phyloP scores from a whole-genome alignment of 2,329 filamentous ascomycete genomes.

The Paracoccidioides brasiliensis region DNA sequence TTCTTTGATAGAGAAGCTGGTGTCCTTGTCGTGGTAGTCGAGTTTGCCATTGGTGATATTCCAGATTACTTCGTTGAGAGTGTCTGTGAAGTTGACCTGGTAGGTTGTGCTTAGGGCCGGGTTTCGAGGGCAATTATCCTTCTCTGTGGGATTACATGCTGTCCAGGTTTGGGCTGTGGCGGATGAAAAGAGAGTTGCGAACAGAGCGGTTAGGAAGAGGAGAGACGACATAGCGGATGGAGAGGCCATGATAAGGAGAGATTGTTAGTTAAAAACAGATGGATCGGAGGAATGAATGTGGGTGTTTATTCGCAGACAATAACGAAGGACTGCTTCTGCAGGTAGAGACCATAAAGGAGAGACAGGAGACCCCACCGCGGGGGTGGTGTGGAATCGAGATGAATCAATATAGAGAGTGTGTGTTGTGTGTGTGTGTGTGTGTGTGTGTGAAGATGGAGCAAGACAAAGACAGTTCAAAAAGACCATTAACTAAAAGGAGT shows the following conservation, averaged over 20 bases:
- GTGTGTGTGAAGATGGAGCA: no score
- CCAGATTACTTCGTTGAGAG: slow-evolving; percentile 54
- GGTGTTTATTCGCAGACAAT: not conserved
- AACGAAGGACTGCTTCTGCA: not conserved
- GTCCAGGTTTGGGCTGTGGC: slow-evolving; percentile 59
- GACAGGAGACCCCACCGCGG: slow-evolving; percentile 3
- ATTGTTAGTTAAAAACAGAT: not conserved
- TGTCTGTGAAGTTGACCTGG: slow-evolving; percentile 34
- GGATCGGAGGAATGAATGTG: not conserved
- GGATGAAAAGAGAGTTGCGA: slow-evolving; percentile 18
- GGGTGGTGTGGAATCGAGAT: not conserved
- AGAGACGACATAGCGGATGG: slow-evolving; percentile 9
- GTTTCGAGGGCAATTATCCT: slow-evolving; percentile 58
- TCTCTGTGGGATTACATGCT: slow-evolving; percentile 61
- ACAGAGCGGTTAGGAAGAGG: slow-evolving; percentile 15
- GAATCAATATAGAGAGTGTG: not conserved
- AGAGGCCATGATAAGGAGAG: slow-evolving; percentile 1
- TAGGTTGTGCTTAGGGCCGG: slow-evolving; percentile 47
- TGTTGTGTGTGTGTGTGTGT: no score
- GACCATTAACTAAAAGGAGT: no score
- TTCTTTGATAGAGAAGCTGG: slow-evolving; percentile 62
- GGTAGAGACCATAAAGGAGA: not conserved
- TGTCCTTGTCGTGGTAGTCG: slow-evolving; percentile 57
- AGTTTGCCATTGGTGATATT: slow-evolving; percentile 53
- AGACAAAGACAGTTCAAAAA: no score